These are phyloP conservation scores for Venturia aucupariae DNA, from an alignment of 2,329 filamentous ascomycete genomes.

Conservation along the genomic window DNA sequence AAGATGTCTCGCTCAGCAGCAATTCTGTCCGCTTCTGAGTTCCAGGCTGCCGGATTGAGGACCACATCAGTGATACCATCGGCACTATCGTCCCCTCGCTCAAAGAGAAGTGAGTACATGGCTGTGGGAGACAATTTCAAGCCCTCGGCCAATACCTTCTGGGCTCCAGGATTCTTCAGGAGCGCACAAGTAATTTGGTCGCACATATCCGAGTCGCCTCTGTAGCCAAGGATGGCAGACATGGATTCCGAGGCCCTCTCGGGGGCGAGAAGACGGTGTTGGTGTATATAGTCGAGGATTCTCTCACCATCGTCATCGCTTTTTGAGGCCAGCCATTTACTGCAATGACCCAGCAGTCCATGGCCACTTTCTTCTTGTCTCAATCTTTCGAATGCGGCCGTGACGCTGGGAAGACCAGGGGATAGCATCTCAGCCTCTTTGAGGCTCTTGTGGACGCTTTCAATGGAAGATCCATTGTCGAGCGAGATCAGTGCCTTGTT, in stretches of 20 bases:
- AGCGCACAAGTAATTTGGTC: slow-evolving; percentile 32
- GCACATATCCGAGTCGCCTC: slow-evolving; percentile 32
- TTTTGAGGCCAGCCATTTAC: slow-evolving; percentile 26
- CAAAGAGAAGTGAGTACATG: slow-evolving; percentile 35
- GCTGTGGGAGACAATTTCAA: slow-evolving; percentile 31
- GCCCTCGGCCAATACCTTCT: slow-evolving; percentile 30
- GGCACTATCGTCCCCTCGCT: slow-evolving; percentile 37
- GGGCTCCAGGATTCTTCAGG: slow-evolving; percentile 28
- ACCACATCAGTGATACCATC: slow-evolving; percentile 34
- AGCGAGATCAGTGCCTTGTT: slow-evolving; percentile 3
- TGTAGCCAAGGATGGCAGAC: slow-evolving; percentile 33
- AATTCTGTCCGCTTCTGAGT: slow-evolving; percentile 34
- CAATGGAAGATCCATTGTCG: slow-evolving; percentile 23
- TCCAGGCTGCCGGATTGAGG: slow-evolving; percentile 35
- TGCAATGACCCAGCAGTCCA: slow-evolving; percentile 27
- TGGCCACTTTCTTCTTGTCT: slow-evolving; percentile 30
- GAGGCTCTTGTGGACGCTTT: slow-evolving; percentile 32
- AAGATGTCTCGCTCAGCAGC: slow-evolving; percentile 49
- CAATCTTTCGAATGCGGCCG: slow-evolving; percentile 32
- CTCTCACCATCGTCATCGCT: slow-evolving; percentile 33
- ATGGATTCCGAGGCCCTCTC: slow-evolving; percentile 32
- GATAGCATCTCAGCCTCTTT: slow-evolving; percentile 36
- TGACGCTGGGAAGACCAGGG: slow-evolving; percentile 32
- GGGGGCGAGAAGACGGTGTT: slow-evolving; percentile 23
- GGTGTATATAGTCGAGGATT: slow-evolving; percentile 24